Evolutionary conservation across 192 early-diverging fungal species (phyloP).

Genomic region (Podochytrium sp.): DNA sequence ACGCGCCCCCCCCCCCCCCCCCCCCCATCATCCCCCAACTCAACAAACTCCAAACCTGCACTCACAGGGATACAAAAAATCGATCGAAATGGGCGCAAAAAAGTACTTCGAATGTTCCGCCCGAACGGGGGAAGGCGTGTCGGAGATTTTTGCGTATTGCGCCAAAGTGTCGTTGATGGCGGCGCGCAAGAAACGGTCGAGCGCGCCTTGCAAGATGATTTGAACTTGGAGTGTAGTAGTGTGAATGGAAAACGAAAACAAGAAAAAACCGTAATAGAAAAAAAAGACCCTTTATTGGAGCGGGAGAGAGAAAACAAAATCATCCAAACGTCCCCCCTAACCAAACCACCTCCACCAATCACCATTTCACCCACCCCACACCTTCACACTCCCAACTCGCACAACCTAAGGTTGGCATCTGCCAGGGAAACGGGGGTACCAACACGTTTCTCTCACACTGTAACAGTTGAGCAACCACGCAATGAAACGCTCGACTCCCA

Average conservation of each 20-base stretch:
- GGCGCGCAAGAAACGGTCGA: conserved; percentile 2
- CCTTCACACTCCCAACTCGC: background rate
- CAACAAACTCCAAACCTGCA: no score
- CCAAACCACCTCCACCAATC: background rate
- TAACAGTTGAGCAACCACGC: conserved; percentile 94
- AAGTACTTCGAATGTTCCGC: conserved; percentile 87
- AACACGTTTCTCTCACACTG: conserved; percentile 84
- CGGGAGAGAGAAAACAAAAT: no score
- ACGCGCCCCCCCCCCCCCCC: background rate
- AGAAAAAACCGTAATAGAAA: no score
- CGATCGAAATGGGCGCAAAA: conserved; percentile 71
- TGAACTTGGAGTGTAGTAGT: no score
- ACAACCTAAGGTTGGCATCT: conserved; percentile 76
- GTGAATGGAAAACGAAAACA: no score
- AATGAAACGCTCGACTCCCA: conserved; percentile 95
- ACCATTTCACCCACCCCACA: background rate
- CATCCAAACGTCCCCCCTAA: background rate
- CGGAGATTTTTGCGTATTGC: conserved; percentile 67
- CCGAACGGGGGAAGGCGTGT: conserved; percentile 70
- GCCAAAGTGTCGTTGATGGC: conserved; percentile 60
- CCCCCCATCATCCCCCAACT: background rate
- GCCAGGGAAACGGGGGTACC: conserved; percentile 92
- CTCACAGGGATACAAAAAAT: conserved; percentile 68
- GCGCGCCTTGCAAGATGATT: conserved; percentile 13
- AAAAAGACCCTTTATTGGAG: no score